A percentile compares a stretch with the other conserved stretches of the same genome.
These are phyloP conservation scores for Dryadomyces quercus-mongolicae DNA, from an alignment of 2,329 filamentous ascomycete genomes.

Conservation along the genomic window DNA sequence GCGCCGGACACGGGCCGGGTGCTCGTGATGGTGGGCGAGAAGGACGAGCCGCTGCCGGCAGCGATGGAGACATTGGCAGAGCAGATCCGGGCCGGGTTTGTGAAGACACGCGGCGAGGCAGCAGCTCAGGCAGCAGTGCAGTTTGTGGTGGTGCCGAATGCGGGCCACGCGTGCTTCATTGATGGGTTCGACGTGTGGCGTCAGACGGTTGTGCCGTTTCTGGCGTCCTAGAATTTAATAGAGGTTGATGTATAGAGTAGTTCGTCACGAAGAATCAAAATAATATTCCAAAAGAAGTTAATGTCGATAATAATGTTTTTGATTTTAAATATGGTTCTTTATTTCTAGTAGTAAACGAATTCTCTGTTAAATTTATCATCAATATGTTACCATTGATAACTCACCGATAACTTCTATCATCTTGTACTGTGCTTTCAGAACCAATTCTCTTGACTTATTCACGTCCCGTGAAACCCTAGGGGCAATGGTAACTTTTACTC, in stretches of 20 bases:
- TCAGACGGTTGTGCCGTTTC: constrained; percentile 15
- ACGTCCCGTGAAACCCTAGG: too few relatives aligned
- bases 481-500: too few relatives aligned
- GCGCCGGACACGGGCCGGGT: constrained; percentile 15
- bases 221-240: background rate
- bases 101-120: background rate
- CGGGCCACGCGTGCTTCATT: constrained; percentile 26
- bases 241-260: too few relatives aligned
- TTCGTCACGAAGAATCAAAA: too few relatives aligned
- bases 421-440: too few relatives aligned
- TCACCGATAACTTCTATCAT: too few relatives aligned
- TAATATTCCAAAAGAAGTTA: too few relatives aligned
- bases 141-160: constrained; percentile 22
- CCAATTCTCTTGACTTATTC: too few relatives aligned
- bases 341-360: too few relatives aligned
- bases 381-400: too few relatives aligned
- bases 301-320: background rate
- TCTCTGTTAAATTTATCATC: too few relatives aligned
- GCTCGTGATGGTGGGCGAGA: constrained; percentile 27
- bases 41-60: constrained; percentile 25
- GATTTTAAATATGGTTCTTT: background rate
- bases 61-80: constrained; percentile 26
- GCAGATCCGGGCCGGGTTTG: constrained; percentile 21
- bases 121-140: constrained; percentile 12
- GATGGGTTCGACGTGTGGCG: constrained; percentile 23